These are phyloP conservation scores for Leccinum barrowsii DNA, from an alignment of 768 basidiomycete species.

Conservation along the genomic window DNA sequence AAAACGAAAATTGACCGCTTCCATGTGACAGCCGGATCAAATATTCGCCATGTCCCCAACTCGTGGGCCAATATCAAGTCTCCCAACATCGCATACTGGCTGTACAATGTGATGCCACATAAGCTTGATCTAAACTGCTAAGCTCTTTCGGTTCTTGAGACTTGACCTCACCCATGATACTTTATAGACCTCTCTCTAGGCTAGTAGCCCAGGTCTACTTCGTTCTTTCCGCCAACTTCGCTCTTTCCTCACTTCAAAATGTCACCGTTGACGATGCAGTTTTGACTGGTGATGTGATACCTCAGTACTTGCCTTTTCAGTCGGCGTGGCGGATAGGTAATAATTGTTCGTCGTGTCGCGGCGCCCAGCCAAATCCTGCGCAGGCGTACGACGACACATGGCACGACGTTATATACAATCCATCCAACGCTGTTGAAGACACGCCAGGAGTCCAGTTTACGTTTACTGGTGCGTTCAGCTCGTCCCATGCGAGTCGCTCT, in stretches of 20 bases:
- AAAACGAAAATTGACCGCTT: no score
- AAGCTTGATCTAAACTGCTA: no score
- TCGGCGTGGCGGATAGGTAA: constrained; percentile 7
- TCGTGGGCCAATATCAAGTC: no score
- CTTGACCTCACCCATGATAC: no score
- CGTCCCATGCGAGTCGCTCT: background rate
- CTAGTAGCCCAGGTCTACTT: no score
- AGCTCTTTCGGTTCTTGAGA: no score
- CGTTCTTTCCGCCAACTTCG: background rate
- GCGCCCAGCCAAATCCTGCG: background rate
- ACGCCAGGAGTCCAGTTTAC: background rate
- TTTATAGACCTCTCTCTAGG: no score
- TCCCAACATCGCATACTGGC: no score
- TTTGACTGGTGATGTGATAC: constrained; percentile 2
- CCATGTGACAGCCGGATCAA: no score
- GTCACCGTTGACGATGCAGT: constrained; percentile 17
- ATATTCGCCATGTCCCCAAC: no score
- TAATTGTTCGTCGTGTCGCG: background rate
- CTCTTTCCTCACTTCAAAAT: constrained; percentile 9
- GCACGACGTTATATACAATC: constrained; percentile 11
- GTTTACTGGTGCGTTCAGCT: constrained; percentile 7
- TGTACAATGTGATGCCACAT: no score
- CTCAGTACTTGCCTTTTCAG: constrained; percentile 6
- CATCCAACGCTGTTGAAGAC: background rate
- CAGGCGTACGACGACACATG: constrained; percentile 13